Percentiles rank a stretch among this genome's conserved stretches.
Conservation (phyloP, 148 eudicot genomes). For the Rheum nobile region DNA sequence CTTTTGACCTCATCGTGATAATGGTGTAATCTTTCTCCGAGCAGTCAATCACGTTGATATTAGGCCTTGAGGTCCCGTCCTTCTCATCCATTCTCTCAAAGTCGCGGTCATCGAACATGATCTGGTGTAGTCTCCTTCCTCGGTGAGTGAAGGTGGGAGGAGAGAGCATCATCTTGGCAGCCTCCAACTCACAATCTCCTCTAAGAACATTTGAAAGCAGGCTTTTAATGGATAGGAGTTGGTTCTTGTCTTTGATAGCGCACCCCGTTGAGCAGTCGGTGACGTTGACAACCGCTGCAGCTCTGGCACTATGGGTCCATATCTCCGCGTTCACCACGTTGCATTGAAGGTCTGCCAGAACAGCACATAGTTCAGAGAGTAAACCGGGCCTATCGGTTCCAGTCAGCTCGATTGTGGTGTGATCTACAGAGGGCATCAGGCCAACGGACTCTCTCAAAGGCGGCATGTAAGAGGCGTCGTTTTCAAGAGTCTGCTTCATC, state of each 20-base stretch:
- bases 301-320: slow-evolving; percentile 89
- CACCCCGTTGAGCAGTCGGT: slow-evolving; percentile 42
- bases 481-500: slow-evolving; percentile 44
- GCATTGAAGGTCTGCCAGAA: slow-evolving; percentile 52
- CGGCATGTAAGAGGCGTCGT: slow-evolving; percentile 36
- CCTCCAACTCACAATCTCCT: slow-evolving; percentile 48
- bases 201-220: slow-evolving; percentile 60
- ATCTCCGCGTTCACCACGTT: slow-evolving; percentile 70
- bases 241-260: slow-evolving; percentile 55
- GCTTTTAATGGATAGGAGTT: slow-evolving; percentile 45
- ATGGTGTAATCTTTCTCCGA: slow-evolving; percentile 70
- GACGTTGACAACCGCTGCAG: slow-evolving; percentile 77
- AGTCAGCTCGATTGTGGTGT: slow-evolving; percentile 71
- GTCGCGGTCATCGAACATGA: slow-evolving; percentile 85
- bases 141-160: slow-evolving; percentile 50
- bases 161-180: slow-evolving; percentile 60
- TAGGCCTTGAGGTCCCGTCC: slow-evolving; percentile 32
- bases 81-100: slow-evolving; percentile 32
- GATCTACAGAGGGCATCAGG: slow-evolving; percentile 54
- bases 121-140: slow-evolving; percentile 82
- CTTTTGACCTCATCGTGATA: slow-evolving; percentile 65
- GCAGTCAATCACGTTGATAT: slow-evolving; percentile 45
- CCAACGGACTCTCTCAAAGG: slow-evolving; percentile 62
- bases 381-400: slow-evolving; percentile 80
- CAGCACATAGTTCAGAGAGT: slow-evolving; percentile 83